Base-by-base conservation (phyloP, 352 stramenopile species). In the Phytophthora multivora region DNA sequence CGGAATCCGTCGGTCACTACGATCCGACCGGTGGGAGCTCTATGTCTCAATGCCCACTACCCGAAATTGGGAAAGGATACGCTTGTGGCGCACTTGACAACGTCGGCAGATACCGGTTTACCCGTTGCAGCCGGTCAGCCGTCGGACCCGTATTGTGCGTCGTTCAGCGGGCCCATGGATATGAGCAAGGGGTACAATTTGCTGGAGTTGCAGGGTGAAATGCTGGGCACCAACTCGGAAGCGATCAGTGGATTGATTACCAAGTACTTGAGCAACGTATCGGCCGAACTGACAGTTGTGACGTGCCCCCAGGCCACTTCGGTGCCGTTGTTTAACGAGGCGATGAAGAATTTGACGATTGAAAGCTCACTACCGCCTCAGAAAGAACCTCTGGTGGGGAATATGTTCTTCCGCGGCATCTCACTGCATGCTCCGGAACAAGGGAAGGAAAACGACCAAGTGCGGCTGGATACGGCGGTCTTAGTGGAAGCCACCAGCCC, bases 1-100 rank as follows among this genome's bases (percentile, higher is more conserved):
- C 77, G 71, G 25, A 93, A 93, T 33, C 85, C 85, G n/a, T 93
- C 85, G n/a, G 68, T 79, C 33, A 83, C 83, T 31, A 87, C 80
- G 25, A 75, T 93, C 19, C 71, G 61, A 30, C 82, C 85, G 0
- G 79, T 91, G n/a, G 85, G 85, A 1, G 65, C 67, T 1, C 59
- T 93, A 9, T 93, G 85, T 51, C 64, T 93, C 30, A 63, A 85
- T 25, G 82, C 75, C 12, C 66, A 91, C 48, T 89, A 86, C 31
- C 74, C 80, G 16, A 77, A 50, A 11, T 53, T 79, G 0, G 55
- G 68, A 1, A 54, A 55, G 0, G 40, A 64, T 1, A 90, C 72
- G 12, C 64, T 89, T 10, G 79, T 92, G 12, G 83, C 78, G 3
- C 73, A 86, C 39, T 72, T 91, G 39, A 75, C 59, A 25, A 88